These are phyloP conservation scores for Hypoxylon sp. DNA, from an alignment of 2,329 filamentous ascomycete species.

Conservation along the genomic window DNA sequence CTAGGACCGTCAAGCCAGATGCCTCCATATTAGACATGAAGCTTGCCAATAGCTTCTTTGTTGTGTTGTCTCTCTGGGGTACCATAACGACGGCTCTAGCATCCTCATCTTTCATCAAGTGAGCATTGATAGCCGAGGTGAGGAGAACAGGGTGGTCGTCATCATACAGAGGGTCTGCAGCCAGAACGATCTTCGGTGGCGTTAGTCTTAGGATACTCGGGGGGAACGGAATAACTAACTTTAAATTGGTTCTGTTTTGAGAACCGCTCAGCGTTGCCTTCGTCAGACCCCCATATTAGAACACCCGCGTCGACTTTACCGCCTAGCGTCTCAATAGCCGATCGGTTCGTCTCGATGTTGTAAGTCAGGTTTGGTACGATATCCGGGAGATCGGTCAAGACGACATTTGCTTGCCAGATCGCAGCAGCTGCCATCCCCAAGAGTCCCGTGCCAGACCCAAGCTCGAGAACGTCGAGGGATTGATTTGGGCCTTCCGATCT, in stretches of 20 bases:
- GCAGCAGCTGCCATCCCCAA: conserved; percentile 85
- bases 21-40: conserved; percentile 70
- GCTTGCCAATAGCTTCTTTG: conserved; percentile 65
- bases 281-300: conserved; percentile 74
- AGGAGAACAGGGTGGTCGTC: conserved; percentile 81
- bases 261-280: conserved; percentile 57
- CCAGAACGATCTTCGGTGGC: conserved; percentile 72
- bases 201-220: conserved; percentile 14
- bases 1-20: conserved; percentile 58
- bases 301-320: conserved; percentile 69
- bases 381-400: conserved; percentile 83
- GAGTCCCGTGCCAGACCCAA: conserved; percentile 92
- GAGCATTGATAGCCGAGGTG: conserved; percentile 72
- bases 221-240: conserved; percentile 44
- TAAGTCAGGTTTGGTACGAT: conserved; percentile 83
- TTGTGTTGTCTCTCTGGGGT: conserved; percentile 77
- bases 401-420: conserved; percentile 70
- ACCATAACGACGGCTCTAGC: conserved; percentile 81
- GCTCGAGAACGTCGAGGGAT: conserved; percentile 67
- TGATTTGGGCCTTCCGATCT: conserved; percentile 42
- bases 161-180: conserved; percentile 88
- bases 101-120: conserved; percentile 65
- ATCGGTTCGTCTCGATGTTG: conserved; percentile 73
- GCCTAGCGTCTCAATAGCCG: conserved; percentile 61
- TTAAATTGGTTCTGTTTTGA: conserved; percentile 60